Evolutionary conservation across 2,329 filamentous ascomycete species (phyloP), one percentile per base, ranked within the genome.

Genomic region (Calonectria leucothoes): DNA sequence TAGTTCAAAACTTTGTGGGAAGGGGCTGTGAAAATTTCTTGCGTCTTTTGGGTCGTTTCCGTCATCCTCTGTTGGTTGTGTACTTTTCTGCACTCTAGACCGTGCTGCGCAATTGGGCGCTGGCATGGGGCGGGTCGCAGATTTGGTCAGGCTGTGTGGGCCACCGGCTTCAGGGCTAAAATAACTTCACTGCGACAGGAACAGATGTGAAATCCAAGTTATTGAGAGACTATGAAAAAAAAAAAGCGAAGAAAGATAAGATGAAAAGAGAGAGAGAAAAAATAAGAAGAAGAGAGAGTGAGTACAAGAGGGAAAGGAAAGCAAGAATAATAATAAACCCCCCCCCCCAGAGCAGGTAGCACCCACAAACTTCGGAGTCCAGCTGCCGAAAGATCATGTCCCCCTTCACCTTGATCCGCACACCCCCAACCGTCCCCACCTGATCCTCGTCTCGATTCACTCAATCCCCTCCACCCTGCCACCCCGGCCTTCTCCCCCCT

Each of bases 111-210:
- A 64, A 64, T 45, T 69, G 57, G 67, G 55, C 55, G 57, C 29
- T 33, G 67, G 33, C 35, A 69, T 71, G 70, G 77, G 75, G 66
- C 75, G 72, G 80, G 80, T 80, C 74, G 78, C 76, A 82, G 75
- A 80, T 80, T 68, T 63, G 80, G 79, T 78, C 78, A 63, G 76
- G 78, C 74, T 74, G 75, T 76, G 73, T 72, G 70, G 72, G 71
- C 66, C 72, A 45, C 69, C 69, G 69, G 49, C 66, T 39, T 68
- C 71, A 77, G 78, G 66, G 73, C 69, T 80, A 75, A 76, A 75
- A 73, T 69, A 78, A 76, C 71, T 70, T 76, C 75, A 77, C 70
- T 67, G 72, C 69, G 69, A 51, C 31, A 20, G 33, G 33, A 66
- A 66, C 27, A 66, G 42, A 55, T 51, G 33, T 25, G 57, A 51